These are phyloP conservation scores for Lasiodiplodia hormozganensis DNA, from an alignment of 2,329 filamentous ascomycete genomes.

Conservation along the genomic window DNA sequence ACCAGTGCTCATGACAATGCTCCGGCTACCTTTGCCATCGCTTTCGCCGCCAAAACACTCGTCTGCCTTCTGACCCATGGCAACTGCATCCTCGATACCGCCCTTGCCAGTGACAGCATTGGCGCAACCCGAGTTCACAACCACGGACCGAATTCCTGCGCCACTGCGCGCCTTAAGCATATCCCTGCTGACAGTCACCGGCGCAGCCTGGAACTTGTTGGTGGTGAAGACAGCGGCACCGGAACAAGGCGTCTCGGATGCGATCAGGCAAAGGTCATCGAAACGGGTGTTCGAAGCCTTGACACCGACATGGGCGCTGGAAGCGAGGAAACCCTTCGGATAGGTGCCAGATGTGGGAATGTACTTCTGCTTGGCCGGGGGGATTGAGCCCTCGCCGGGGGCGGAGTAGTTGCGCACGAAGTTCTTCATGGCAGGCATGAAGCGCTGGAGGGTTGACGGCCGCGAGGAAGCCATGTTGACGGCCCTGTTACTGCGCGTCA, in stretches of 20 bases:
- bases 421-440: constrained; percentile 45
- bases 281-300: constrained; percentile 91
- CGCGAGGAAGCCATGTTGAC: constrained; percentile 28
- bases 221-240: constrained; percentile 95
- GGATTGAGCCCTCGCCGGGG: constrained; percentile 66
- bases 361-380: constrained; percentile 86
- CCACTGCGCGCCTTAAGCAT: constrained; percentile 72
- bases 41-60: constrained; percentile 58
- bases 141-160: constrained; percentile 76
- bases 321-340: constrained; percentile 86
- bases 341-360: constrained; percentile 85
- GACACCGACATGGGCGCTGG: constrained; percentile 88
- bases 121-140: constrained; percentile 95
- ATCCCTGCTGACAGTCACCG: constrained; percentile 82
- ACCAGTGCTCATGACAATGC: constrained; percentile 98
- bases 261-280: constrained; percentile 87
- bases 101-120: constrained; percentile 95
- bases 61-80: constrained; percentile 83
- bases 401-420: constrained; percentile 63
- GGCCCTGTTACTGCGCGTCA: constrained; percentile 17
- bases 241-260: constrained; percentile 83
- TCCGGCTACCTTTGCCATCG: constrained; percentile 61
- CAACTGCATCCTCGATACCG: constrained; percentile 84
- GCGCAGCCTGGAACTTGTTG: constrained; percentile 97
- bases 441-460: constrained; percentile 31